A percentile compares a stretch with the other conserved stretches of the same genome.
phyloP scores from a whole-genome alignment of 1,284 basidiomycete species.

The Polyporus tsugae region DNA sequence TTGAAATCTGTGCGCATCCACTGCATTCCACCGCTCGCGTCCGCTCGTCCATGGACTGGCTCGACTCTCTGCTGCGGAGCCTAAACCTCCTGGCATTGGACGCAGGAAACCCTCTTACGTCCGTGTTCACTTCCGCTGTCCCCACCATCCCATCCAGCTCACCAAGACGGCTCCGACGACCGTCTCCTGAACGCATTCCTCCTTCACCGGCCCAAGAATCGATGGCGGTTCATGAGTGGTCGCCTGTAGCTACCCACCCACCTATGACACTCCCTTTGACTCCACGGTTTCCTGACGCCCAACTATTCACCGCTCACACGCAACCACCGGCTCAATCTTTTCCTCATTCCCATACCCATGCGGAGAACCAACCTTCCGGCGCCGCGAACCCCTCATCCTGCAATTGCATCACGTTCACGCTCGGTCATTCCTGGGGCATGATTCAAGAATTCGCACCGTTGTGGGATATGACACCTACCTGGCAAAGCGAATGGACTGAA shows the following conservation, averaged over 20 bases:
- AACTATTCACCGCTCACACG: neutral
- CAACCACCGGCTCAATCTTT: neutral
- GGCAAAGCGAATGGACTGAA: slow-evolving; percentile 65
- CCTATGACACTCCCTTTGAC: neutral
- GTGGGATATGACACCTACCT: slow-evolving; percentile 71
- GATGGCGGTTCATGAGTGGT: neutral
- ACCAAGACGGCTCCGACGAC: neutral
- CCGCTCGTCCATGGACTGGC: slow-evolving; percentile 62
- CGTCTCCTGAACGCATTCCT: neutral
- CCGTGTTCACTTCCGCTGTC: slow-evolving; percentile 56
- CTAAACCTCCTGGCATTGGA: slow-evolving; percentile 62
- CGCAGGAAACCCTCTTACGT: slow-evolving; percentile 47
- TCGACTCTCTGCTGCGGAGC: slow-evolving; percentile 72
- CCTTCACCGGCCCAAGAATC: neutral
- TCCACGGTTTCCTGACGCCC: neutral
- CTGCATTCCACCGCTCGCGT: slow-evolving; percentile 60
- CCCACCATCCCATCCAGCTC: slow-evolving; percentile 43
- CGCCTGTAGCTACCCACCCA: neutral
- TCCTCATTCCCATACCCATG: slow-evolving; percentile 6
- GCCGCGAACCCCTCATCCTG: slow-evolving; percentile 42
- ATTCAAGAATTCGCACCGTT: slow-evolving; percentile 64
- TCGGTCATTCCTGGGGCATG: slow-evolving; percentile 58
- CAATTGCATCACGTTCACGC: slow-evolving; percentile 59
- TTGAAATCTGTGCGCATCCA: slow-evolving; percentile 76
- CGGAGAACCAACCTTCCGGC: neutral